phyloP scores from a whole-genome alignment of 106 monocot species.

The Dactylorhiza incarnata region DNA sequence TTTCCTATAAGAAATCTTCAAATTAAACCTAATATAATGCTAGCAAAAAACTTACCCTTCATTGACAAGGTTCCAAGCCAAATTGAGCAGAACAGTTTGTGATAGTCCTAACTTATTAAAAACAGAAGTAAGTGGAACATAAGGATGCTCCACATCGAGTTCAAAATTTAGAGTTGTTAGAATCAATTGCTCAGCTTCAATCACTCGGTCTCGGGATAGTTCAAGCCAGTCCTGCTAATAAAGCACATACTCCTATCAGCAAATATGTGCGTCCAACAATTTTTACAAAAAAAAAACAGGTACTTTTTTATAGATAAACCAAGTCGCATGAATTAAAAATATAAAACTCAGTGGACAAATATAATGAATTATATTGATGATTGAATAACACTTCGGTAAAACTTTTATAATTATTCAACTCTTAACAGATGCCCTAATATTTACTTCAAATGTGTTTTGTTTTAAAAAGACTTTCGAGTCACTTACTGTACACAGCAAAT shows the following conservation, averaged over 20 bases:
- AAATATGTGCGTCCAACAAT: not conserved
- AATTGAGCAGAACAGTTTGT: slow-evolving; percentile 46
- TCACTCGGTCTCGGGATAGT: slow-evolving; percentile 63
- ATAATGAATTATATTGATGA: not conserved
- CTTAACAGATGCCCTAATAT: not conserved
- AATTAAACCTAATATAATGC: slow-evolving; percentile 1
- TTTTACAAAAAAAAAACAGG: not conserved
- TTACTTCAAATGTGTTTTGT: not conserved
- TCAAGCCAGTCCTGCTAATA: slow-evolving; percentile 77
- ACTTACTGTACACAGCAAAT: slow-evolving; percentile 53
- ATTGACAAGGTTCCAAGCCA: slow-evolving; percentile 77
- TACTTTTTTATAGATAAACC: not conserved
- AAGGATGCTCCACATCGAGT: slow-evolving; percentile 80
- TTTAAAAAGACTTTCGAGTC: slow-evolving; percentile 1
- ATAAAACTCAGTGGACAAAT: not conserved
- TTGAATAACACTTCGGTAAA: not conserved
- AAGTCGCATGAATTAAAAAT: not conserved
- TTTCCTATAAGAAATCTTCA: not conserved
- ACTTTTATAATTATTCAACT: not conserved
- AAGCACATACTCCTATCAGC: not conserved
- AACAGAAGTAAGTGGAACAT: slow-evolving; percentile 60
- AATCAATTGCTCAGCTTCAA: slow-evolving; percentile 69
- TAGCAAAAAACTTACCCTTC: slow-evolving; percentile 63
- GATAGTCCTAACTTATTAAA: slow-evolving; percentile 81
- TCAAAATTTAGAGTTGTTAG: slow-evolving; percentile 92